Base-by-base conservation (phyloP, 2,329 filamentous ascomycete species). In the Didymella sp. region DNA sequence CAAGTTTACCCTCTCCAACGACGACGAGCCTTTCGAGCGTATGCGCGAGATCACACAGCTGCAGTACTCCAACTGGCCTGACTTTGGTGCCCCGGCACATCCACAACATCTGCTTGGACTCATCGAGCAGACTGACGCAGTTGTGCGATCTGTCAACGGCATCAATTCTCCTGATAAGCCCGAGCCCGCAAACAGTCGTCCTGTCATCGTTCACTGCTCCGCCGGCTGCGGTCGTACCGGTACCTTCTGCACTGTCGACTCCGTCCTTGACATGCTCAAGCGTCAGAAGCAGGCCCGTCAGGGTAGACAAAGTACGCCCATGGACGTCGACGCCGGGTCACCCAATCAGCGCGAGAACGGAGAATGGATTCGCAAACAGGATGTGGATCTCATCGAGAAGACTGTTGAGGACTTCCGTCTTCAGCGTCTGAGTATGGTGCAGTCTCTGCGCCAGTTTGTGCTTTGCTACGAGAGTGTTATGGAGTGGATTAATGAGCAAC, bases 51-150 rank as follows among this genome's bases (percentile, higher is more conserved):
- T 99, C 60, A 97, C 93, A 0, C 95, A 99, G 67, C 80, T 99
- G 13, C 93, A 98, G 72, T 98, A 97, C 74, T 87, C 92, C 0
- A 88, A 89, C n/a, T 99, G 95, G 95, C 95, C 95, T 0, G 95
- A 99, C 71, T 97, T 98, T 76, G 95, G 95, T 19, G 89, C 92
- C 0, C 94, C 94, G 0, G 92, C 95, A 0, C 90, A 96, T 69
- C 92, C 95, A 1, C 86, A 87, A 5, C 92, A 98, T 69, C 83
- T 99, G 2, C 82, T 99, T 15, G 90, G 89, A 2, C 79, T 99
- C 15, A 90, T 98, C n/a, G 92, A 97, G 75, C 85, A 96, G 49
- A 91, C 89, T 67, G 95, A 92, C 87, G 84, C 89, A 83, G 79
- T 89, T 76, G 64, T 85, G 77, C 54, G 83, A 78, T 66, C 80